phyloP scores from a whole-genome alignment of 208 protist species.

The Leishmania lainsoni region DNA sequence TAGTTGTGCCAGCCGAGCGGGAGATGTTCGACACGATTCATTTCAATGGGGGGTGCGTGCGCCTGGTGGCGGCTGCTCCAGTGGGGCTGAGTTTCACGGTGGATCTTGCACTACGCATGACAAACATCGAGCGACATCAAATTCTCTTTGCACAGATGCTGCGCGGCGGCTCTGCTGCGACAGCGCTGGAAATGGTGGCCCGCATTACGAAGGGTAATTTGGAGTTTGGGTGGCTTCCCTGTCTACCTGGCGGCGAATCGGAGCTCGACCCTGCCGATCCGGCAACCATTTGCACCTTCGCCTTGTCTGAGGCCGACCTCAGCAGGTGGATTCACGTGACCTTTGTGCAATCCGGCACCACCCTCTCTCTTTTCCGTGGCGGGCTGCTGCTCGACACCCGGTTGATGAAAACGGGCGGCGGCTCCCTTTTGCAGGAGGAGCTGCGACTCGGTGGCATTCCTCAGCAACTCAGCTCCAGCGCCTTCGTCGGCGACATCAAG shows the following conservation, averaged over 20 bases:
- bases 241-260: constrained; percentile 21
- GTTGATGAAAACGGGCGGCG: constrained; percentile 25
- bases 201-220: constrained; percentile 46
- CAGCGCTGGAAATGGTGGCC: constrained; percentile 46
- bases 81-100: constrained; percentile 74
- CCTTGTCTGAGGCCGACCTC: constrained; percentile 16
- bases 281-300: constrained; percentile 23
- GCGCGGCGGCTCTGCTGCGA: constrained; percentile 1
- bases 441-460: constrained; percentile 67
- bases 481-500: constrained; percentile 72
- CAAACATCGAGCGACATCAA: constrained; percentile 53
- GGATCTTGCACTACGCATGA: constrained; percentile 60
- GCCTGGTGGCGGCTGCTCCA: constrained; percentile 38
- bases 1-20: constrained; percentile 12
- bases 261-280: constrained; percentile 11
- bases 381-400: constrained; percentile 58
- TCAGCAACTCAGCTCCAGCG: constrained; percentile 32
- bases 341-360: constrained; percentile 62
- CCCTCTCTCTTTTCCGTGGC: constrained; percentile 64
- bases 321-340: constrained; percentile 71
- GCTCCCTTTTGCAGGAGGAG: constrained; percentile 55
- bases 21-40: constrained; percentile 57
- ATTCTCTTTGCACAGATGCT: constrained; percentile 73
- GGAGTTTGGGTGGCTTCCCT: constrained; percentile 65
- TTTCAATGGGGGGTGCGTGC: constrained; percentile 73